Percentiles rank a stretch among this genome's conserved stretches.
Conservation (phyloP, 306 rosid genomes). For the Begonia peltatifolia region DNA sequence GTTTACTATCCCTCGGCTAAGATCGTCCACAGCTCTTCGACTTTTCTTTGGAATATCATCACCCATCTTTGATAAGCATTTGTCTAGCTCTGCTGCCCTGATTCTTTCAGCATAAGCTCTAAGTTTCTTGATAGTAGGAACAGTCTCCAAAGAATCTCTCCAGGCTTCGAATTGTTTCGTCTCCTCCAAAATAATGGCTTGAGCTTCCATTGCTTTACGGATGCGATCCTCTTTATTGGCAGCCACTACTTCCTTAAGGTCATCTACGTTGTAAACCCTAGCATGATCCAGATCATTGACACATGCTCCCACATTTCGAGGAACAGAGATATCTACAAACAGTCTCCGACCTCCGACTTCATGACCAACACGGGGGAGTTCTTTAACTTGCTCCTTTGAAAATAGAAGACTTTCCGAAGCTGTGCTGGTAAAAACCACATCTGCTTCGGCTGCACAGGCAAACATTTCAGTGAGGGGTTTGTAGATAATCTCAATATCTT, state of each 20-base stretch:
- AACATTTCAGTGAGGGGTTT: slow-evolving; percentile 84
- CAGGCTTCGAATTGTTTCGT: slow-evolving; percentile 92
- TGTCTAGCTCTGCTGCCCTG: slow-evolving; percentile 83
- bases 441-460: slow-evolving; percentile 58
- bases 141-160: slow-evolving; percentile 97
- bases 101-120: slow-evolving; percentile 96
- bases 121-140: slow-evolving; percentile 90
- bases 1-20: slow-evolving; percentile 91
- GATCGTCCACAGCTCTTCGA: slow-evolving; percentile 85
- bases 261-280: slow-evolving; percentile 76
- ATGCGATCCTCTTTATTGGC: slow-evolving; percentile 94
- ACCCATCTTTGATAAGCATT: slow-evolving; percentile 92
- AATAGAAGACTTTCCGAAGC: slow-evolving; percentile 86
- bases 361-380: slow-evolving; percentile 53
- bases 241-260: slow-evolving; percentile 97
- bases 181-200: slow-evolving; percentile 72
- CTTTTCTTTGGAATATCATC: slow-evolving; percentile 87
- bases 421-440: slow-evolving; percentile 80
- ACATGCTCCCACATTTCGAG: slow-evolving; percentile 85
- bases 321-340: slow-evolving; percentile 87
- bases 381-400: slow-evolving; percentile 51
- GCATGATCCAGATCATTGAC: slow-evolving; percentile 48
- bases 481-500: slow-evolving; percentile 62
- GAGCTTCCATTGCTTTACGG: slow-evolving; percentile 94
- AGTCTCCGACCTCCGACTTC: slow-evolving; percentile 59